phyloP scores from a whole-genome alignment of 345 rosid species.

The Eucalyptus marginata region DNA sequence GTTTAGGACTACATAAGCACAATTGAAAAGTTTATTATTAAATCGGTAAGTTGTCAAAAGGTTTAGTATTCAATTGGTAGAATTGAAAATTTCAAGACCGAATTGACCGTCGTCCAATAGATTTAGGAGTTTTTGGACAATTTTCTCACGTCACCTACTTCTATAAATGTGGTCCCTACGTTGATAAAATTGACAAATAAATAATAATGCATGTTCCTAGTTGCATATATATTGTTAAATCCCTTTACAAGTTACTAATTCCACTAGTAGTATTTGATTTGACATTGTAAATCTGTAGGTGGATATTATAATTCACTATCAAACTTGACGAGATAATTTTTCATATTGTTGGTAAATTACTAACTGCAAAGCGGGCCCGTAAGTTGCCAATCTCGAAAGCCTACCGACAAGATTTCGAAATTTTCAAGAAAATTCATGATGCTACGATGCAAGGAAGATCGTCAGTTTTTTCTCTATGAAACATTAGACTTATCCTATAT shows the following conservation, averaged over 20 bases:
- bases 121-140: not conserved
- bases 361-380: not conserved
- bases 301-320: not conserved
- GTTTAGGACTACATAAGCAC: not conserved
- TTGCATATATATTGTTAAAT: not conserved
- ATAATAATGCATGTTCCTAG: not conserved
- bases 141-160: not conserved
- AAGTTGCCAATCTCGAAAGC: not conserved
- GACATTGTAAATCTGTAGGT: not conserved
- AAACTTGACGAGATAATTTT: not conserved
- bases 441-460: not conserved
- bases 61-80: not conserved
- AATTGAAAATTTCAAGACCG: accelerated
- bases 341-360: not conserved
- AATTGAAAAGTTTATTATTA: no score
- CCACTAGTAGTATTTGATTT: not conserved
- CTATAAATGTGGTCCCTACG: not conserved
- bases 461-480: not conserved
- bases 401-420: not conserved
- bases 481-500: not conserved
- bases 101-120: accelerated
- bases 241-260: not conserved
- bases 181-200: not conserved
- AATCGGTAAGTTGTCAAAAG: not conserved
- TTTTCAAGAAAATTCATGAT: not conserved